Evolutionary conservation across 1,284 basidiomycete species (phyloP).

Genomic region (Ganoderma meredithae): DNA sequence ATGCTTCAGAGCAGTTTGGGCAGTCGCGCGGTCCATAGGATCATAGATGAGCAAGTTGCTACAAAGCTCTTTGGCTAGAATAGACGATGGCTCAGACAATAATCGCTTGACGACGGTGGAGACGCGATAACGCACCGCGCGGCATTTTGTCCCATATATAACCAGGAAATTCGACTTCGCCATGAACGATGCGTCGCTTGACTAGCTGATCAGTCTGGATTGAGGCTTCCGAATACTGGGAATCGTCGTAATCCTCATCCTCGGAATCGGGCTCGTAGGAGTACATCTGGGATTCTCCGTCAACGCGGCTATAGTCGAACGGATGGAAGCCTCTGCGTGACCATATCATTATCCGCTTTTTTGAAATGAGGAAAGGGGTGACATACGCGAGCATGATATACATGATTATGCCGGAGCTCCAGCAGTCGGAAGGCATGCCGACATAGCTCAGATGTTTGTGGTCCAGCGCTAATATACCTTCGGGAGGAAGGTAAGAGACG

Average conservation of each 20-base stretch:
- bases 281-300: slow-evolving; percentile 37
- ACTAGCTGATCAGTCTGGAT: slow-evolving; percentile 61
- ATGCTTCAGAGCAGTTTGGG: slow-evolving; percentile 62
- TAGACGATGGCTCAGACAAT: slow-evolving; percentile 2
- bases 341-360: neutral
- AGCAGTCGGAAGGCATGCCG: slow-evolving; percentile 84
- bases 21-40: slow-evolving; percentile 63
- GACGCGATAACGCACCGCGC: slow-evolving; percentile 57
- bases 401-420: slow-evolving; percentile 82
- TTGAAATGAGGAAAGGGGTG: neutral
- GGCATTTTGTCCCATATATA: slow-evolving; percentile 60
- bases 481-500: slow-evolving; percentile 85
- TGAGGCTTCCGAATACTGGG: slow-evolving; percentile 56
- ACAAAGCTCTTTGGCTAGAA: slow-evolving; percentile 63
- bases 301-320: slow-evolving; percentile 60
- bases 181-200: slow-evolving; percentile 73
- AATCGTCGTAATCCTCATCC: slow-evolving; percentile 37
- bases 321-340: slow-evolving; percentile 70
- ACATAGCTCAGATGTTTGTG: slow-evolving; percentile 76
- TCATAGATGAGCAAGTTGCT: slow-evolving; percentile 64
- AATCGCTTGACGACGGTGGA: neutral
- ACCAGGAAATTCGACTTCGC: slow-evolving; percentile 61
- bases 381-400: slow-evolving; percentile 84
- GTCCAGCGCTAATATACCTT: slow-evolving; percentile 79
- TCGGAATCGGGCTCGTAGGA: slow-evolving; percentile 46